These are phyloP conservation scores for Talaromyces proteolyticus DNA, from an alignment of 495 filamentous ascomycete genomes.

Conservation along the genomic window DNA sequence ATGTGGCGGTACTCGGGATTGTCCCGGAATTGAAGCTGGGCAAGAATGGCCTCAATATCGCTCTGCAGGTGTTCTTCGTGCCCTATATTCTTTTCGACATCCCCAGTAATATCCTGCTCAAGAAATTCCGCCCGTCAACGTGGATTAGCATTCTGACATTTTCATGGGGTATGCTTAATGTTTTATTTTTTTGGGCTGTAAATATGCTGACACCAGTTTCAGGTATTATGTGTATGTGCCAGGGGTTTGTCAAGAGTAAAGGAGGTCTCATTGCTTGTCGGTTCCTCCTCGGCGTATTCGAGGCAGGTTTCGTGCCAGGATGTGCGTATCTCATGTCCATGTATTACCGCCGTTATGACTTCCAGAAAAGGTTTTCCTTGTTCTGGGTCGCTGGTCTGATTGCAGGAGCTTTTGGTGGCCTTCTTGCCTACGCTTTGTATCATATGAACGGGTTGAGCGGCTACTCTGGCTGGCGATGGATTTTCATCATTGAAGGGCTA, in stretches of 20 bases:
- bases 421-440: constrained; percentile 48
- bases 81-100: constrained; percentile 60
- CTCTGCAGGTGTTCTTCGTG: constrained; percentile 55
- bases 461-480: constrained; percentile 48
- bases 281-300: constrained; percentile 47
- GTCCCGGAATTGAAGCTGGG: constrained; percentile 35
- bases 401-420: constrained; percentile 53
- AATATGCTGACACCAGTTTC: no score
- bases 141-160: constrained; percentile 44
- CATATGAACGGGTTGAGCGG: constrained; percentile 37
- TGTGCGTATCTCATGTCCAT: constrained; percentile 47
- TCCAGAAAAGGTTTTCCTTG: constrained; percentile 44
- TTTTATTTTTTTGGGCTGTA: constrained; percentile 15
- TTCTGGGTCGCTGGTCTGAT: constrained; percentile 48
- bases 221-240: constrained; percentile 32
- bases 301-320: constrained; percentile 47
- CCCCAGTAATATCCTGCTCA: constrained; percentile 57
- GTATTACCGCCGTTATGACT: constrained; percentile 47
- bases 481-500: constrained; percentile 50
- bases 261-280: constrained; percentile 42
- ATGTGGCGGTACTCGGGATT: constrained; percentile 48
- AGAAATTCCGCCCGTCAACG: constrained; percentile 51
- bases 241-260: constrained; percentile 36
- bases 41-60: constrained; percentile 32
- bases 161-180: constrained; percentile 42